Base-by-base conservation (phyloP, 2,329 filamentous ascomycete genomes). In the Colletotrichum destructivum region DNA sequence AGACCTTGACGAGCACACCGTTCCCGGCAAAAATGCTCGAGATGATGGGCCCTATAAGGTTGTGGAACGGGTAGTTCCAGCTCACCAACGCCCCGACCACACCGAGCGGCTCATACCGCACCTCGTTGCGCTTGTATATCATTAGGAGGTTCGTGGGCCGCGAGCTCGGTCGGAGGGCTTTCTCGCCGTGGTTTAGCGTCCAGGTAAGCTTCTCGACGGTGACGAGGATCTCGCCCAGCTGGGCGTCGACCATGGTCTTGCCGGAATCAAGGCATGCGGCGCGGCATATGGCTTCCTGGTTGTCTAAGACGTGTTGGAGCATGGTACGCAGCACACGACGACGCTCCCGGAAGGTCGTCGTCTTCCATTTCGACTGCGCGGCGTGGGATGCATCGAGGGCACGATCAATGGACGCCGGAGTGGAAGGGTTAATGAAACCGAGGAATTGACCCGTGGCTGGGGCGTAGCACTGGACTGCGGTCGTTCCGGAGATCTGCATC, bases 41-140 rank as follows among this genome's bases (percentile, higher is more conserved):
- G 79, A 98, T 97, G 75, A 98, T 89, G 16, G 96, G 96, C 0
- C 94, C 94, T 57, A 98, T 90, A 74, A 98, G 87, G 82, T 99
- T 99, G 84, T 99, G 96, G 82, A 98, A 97, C 55, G 94, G 91
- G 80, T 95, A 98, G 85, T 99, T 99, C 96, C 96, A 99, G 79
- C 93, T 96, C 54, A 99, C 94, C 63, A 96, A 92, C 21, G 96
- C 96, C 13, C 94, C 92, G 7, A 99, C 94, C 46, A 99, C 94
- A 18, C 96, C 96, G 23, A 98, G 85, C 16, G 96, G 96, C 82
- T 99, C 95, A 82, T 97, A 99, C 61, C 89, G 85, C 38, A 99
- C 95, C 73, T 91, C 92, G 79, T 98, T 98, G 80, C 89, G 91
- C 88, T 99, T 99, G 84, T 98, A 98, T 83, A 91, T 90, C 94